Evolutionary conservation across 805 yeast species (phyloP).

Genomic region (Suhomyces pyralidae): DNA sequence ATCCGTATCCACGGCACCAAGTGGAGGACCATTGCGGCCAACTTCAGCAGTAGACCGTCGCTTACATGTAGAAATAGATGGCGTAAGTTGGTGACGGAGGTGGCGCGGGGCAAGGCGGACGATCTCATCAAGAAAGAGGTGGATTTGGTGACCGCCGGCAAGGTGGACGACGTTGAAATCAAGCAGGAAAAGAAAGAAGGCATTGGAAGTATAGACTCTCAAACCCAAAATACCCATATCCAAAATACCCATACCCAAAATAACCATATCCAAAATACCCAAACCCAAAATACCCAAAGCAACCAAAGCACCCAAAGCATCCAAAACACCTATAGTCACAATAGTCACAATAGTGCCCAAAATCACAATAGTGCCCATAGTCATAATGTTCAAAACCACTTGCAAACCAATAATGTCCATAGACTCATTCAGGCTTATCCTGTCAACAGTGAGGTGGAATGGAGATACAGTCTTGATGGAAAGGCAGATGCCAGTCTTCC

Average conservation of each 20-base stretch:
- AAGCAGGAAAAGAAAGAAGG: neutral
- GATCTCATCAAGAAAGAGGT: conserved; percentile 57
- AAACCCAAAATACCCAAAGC: no score
- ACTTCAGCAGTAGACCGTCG: conserved; percentile 77
- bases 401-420: no score
- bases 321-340: no score
- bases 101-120: conserved; percentile 63
- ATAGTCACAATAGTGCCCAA: no score
- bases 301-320: no score
- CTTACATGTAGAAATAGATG: conserved; percentile 89
- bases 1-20: conserved; percentile 77
- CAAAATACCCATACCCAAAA: no score
- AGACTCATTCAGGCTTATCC: neutral
- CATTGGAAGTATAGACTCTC: no score
- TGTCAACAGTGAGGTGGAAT: conserved; percentile 43
- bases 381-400: no score
- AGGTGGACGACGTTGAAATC: neutral
- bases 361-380: no score
- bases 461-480: conserved; percentile 50
- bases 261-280: no score
- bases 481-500: conserved; percentile 15
- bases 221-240: no score
- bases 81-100: conserved; percentile 80
- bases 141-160: conserved; percentile 39
- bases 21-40: conserved; percentile 78